phyloP scores from a whole-genome alignment of 768 basidiomycete genomes.

The Favolaschia claudopus region DNA sequence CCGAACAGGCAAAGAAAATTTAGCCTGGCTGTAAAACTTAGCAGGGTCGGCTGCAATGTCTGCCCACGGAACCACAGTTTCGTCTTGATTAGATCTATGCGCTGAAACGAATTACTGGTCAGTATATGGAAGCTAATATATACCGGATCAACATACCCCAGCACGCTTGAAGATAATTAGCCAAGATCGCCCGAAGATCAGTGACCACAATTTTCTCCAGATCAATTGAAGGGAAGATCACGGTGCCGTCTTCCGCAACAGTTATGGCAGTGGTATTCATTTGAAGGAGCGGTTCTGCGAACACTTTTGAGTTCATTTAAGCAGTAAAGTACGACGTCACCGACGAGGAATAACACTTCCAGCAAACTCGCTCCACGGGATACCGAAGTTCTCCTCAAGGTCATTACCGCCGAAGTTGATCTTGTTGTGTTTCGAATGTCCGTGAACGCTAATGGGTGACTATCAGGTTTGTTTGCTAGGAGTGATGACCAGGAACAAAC shows the following conservation, averaged over 20 bases:
- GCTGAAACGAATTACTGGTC: background rate
- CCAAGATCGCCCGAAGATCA: background rate
- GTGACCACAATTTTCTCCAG: background rate
- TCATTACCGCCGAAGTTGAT: slow-evolving; percentile 1
- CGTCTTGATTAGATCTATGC: background rate
- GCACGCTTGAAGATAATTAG: slow-evolving; percentile 1
- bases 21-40: slow-evolving; percentile 2
- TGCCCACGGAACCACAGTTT: background rate
- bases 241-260: background rate
- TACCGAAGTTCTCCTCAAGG: background rate
- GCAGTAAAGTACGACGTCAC: background rate
- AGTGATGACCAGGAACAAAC: background rate
- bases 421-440: slow-evolving; percentile 9
- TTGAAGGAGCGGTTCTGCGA: background rate
- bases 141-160: background rate
- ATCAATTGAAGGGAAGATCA: background rate
- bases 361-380: slow-evolving; percentile 1
- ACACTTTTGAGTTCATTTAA: background rate
- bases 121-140: background rate
- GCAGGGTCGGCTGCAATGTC: background rate
- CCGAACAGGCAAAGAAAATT: background rate
- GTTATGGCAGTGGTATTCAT: background rate
- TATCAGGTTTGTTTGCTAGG: background rate
- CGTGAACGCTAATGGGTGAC: background rate
- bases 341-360: slow-evolving; percentile 1